Conservation (phyloP, 108 stramenopile species). For the Cylindrotheca fusiformis region DNA sequence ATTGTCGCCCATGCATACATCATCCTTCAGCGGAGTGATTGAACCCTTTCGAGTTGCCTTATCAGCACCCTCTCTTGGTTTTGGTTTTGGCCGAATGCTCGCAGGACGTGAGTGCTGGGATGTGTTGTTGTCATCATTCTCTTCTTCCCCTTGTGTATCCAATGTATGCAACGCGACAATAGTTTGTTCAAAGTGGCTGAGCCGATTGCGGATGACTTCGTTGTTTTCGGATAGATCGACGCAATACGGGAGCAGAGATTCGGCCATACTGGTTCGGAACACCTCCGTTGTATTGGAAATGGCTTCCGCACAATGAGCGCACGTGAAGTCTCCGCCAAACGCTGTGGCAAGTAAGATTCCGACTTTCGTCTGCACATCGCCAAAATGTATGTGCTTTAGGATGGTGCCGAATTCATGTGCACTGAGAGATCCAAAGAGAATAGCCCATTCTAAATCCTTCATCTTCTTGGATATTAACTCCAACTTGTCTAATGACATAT, state of each 20-base stretch:
- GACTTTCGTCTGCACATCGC: constrained; percentile 36
- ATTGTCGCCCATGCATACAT: constrained; percentile 8
- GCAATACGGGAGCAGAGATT: constrained; percentile 35
- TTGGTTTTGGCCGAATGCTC: background rate
- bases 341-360: constrained; percentile 27
- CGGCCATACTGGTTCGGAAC: constrained; percentile 28
- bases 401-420: constrained; percentile 32
- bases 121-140: constrained; percentile 3
- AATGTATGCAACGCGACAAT: constrained; percentile 19
- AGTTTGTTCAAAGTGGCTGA: constrained; percentile 42
- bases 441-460: constrained; percentile 26
- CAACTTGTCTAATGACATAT: constrained; percentile 20
- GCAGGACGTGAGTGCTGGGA: background rate
- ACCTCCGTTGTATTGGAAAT: constrained; percentile 20
- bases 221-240: constrained; percentile 27
- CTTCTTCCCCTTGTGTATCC: constrained; percentile 6
- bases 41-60: background rate
- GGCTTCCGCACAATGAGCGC: constrained; percentile 36
- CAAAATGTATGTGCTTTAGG: constrained; percentile 28
- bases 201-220: constrained; percentile 23
- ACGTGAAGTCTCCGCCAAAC: constrained; percentile 31
- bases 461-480: constrained; percentile 23
- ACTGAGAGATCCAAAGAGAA: constrained; percentile 26
- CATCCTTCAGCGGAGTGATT: background rate
- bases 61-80: background rate